phyloP scores from a whole-genome alignment of 192 early-diverging fungal genomes.

The Phycomyces blakesleeanus region DNA sequence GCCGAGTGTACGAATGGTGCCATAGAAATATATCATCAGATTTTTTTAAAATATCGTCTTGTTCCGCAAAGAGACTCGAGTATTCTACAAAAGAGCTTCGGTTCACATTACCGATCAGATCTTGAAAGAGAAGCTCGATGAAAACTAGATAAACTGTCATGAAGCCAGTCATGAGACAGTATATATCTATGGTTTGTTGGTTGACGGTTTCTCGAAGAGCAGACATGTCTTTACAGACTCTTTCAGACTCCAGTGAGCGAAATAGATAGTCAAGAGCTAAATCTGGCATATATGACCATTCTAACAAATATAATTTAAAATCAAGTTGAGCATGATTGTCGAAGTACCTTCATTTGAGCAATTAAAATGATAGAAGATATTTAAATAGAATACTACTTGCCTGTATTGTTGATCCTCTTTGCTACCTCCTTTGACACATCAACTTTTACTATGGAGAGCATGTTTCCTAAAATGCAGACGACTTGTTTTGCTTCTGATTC shows the following conservation, averaged over 20 bases:
- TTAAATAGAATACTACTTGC: not conserved
- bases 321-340: not conserved
- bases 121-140: conserved; percentile 18
- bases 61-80: conserved; percentile 30
- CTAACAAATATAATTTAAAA: not conserved
- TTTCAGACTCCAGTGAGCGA: not conserved
- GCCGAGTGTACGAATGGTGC: conserved; percentile 12
- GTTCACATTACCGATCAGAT: not conserved
- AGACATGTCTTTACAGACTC: not conserved
- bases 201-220: not conserved
- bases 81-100: conserved; percentile 14
- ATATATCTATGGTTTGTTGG: conserved; percentile 19
- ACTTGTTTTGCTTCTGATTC: not conserved
- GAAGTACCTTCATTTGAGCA: no score
- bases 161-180: conserved; percentile 41
- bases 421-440: not conserved
- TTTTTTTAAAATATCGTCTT: conserved; percentile 35
- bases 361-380: no score
- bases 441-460: not conserved
- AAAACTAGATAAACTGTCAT: conserved; percentile 43
- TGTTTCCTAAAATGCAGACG: not conserved
- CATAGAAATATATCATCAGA: conserved; percentile 28
- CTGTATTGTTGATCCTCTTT: not conserved
- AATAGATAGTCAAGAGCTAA: not conserved
- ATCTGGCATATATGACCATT: not conserved